Conservation (phyloP, 2,329 filamentous ascomycete species). For the Emydomyces testavorans region DNA sequence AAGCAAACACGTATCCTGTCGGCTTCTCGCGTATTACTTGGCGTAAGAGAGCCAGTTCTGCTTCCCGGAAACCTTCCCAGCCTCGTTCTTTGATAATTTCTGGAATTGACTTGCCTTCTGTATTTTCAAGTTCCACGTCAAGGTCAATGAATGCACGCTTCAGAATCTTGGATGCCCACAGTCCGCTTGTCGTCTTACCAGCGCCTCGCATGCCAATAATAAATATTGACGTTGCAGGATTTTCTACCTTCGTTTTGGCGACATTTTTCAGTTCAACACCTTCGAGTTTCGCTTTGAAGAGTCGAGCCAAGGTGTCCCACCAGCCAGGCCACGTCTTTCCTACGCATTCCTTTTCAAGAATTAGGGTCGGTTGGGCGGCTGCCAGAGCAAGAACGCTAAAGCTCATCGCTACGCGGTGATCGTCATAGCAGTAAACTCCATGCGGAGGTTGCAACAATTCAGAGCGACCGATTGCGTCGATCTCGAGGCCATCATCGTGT, state of each 20-base stretch:
- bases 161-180: conserved; percentile 67
- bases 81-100: conserved; percentile 68
- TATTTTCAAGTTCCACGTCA: conserved; percentile 71
- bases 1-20: conserved; percentile 73
- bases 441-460: conserved; percentile 46
- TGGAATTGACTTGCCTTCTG: conserved; percentile 64
- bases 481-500: conserved; percentile 80
- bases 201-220: conserved; percentile 96
- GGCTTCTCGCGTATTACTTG: conserved; percentile 63
- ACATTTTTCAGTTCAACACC: conserved; percentile 51
- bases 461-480: conserved; percentile 47
- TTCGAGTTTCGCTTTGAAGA: conserved; percentile 64
- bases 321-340: conserved; percentile 98
- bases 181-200: conserved; percentile 86
- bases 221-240: conserved; percentile 58
- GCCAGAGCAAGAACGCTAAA: conserved; percentile 78
- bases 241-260: conserved; percentile 30
- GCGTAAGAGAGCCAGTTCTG: conserved; percentile 63
- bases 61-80: conserved; percentile 78
- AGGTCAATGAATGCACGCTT: conserved; percentile 73
- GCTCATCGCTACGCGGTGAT: conserved; percentile 96
- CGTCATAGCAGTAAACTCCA: conserved; percentile 85
- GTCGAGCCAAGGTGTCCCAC: conserved; percentile 79
- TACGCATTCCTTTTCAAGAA: conserved; percentile 83
- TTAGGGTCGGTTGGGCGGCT: conserved; percentile 58